Base-by-base conservation (phyloP, 176 grass and related monocot species). In the Carex kokanica region DNA sequence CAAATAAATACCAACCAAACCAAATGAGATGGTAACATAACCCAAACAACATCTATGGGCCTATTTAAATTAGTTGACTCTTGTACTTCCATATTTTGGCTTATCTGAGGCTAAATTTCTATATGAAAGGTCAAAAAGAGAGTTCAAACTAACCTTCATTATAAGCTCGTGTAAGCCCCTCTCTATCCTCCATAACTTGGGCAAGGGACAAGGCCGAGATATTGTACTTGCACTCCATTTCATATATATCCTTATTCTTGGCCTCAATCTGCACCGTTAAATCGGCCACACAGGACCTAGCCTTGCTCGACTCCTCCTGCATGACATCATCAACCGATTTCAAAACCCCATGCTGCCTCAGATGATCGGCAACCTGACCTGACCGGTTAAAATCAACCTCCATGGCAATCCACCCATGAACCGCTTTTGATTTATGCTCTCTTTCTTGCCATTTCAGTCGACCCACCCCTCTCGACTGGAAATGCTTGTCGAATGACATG, bases 141-240 rank as follows among this genome's bases (percentile, higher is more conserved):
- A 73, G 41, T 73, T 12, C 20, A 73, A 18, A 64, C 27, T 79
- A 88, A 94, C 95, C 90, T 85, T 98, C 92, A 69, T 93, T 94
- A 66, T 90, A 94, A 69, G 89, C 85, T 69, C 90, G 90, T 60
- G 89, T 87, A 29, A 94, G 80, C 78, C 29, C 89, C 72, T 86
- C 92, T 40, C 88, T 94, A 74, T 93, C 92, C 4, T 87, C 81
- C 87, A 90, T 88, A 1, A 88, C 47, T 62, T 78, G 86, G 52
- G 65, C 27, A 63, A 94, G 88, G 13, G 88, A 92, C 4, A 93
- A 65, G 31, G 84, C 86, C 0, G 88, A 89, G 0, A 77, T 78
- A 51, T 98, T 94, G 68, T 87, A 93, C 86, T 88, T 93, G 47
- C 84, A 87, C 89, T 91, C 90, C 88, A 94, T 85, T 57, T 94